phyloP scores from a whole-genome alignment of 495 filamentous ascomycete species.

The Lepraria neglecta region DNA sequence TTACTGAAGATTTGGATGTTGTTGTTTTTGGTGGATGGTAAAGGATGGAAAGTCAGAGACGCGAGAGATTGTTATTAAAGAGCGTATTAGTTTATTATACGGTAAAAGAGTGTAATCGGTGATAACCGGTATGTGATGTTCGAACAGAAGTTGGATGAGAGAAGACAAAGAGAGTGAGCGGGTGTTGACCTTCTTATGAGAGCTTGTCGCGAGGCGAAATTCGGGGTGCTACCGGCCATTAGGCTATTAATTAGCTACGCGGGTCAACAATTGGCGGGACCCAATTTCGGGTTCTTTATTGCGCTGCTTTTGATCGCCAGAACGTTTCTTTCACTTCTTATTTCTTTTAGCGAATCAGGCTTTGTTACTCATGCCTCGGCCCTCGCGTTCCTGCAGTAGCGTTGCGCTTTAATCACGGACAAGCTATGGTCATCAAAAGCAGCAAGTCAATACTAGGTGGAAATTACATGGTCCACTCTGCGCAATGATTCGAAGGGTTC shows the following conservation, averaged over 20 bases:
- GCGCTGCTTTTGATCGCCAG: not conserved
- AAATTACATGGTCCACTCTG: constrained; percentile 6
- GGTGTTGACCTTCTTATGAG: constrained; percentile 12
- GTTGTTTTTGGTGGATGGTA: constrained; percentile 1
- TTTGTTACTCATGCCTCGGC: not conserved
- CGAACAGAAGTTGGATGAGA: constrained; percentile 7
- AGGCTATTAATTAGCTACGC: not conserved
- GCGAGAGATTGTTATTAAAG: constrained; percentile 25
- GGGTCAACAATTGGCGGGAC: not conserved
- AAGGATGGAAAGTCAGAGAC: constrained; percentile 26
- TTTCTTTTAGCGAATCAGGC: not conserved
- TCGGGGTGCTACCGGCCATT: not conserved
- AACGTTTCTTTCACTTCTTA: not conserved
- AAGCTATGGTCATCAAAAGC: constrained; percentile 7
- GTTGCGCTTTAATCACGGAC: not conserved
- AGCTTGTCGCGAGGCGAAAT: not conserved
- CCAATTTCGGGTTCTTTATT: constrained; percentile 8
- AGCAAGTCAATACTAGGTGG: constrained; percentile 7
- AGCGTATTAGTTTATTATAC: constrained; percentile 19
- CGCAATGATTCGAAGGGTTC: constrained; percentile 2
- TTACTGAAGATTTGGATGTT: constrained; percentile 15
- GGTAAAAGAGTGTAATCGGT: constrained; percentile 51
- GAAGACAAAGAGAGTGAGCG: not conserved
- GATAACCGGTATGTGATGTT: constrained; percentile 24
- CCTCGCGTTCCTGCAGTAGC: constrained; percentile 21